Conservation (phyloP, 2,329 filamentous ascomycete species). For the Dactylellina drechsleri region DNA sequence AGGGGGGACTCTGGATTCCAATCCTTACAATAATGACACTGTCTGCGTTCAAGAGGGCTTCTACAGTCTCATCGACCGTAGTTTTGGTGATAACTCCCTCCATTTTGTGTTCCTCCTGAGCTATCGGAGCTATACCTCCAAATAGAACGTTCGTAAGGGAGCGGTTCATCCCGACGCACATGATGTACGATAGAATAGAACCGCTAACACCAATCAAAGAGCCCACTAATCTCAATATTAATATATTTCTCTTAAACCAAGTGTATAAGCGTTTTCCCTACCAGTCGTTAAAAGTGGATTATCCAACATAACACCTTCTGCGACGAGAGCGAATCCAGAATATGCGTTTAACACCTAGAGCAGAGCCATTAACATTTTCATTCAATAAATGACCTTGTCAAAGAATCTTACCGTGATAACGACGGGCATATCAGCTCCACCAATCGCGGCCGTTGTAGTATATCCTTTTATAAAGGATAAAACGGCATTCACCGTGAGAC, state of each 20-base stretch:
- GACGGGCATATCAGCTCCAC: conserved; percentile 87
- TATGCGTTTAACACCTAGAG: conserved; percentile 89
- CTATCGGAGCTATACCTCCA: conserved; percentile 76
- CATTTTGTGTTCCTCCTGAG: conserved; percentile 75
- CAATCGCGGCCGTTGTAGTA: conserved; percentile 87
- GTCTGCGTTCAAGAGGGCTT: conserved; percentile 78
- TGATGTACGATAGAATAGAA: conserved; percentile 86
- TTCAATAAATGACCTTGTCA: conserved; percentile 61
- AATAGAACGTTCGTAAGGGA: conserved; percentile 90
- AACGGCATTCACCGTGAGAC: conserved; percentile 77
- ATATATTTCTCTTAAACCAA: neutral
- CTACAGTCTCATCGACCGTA: conserved; percentile 81
- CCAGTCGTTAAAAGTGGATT: conserved; percentile 81
- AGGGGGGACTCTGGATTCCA: neutral
- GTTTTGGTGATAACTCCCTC: conserved; percentile 83
- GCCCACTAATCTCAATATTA: conserved; percentile 68
- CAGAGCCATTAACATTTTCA: conserved; percentile 60
- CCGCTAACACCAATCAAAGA: conserved; percentile 88
- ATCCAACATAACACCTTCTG: conserved; percentile 90
- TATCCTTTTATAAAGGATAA: conserved; percentile 87
- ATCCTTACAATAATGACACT: conserved; percentile 78
- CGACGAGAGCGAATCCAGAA: conserved; percentile 87
- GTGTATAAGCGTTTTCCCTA: neutral
- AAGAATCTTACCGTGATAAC: conserved; percentile 53
- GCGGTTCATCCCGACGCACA: conserved; percentile 91